phyloP scores from a whole-genome alignment of 2,329 filamentous ascomycete species.

The Bipolaris zeicola region DNA sequence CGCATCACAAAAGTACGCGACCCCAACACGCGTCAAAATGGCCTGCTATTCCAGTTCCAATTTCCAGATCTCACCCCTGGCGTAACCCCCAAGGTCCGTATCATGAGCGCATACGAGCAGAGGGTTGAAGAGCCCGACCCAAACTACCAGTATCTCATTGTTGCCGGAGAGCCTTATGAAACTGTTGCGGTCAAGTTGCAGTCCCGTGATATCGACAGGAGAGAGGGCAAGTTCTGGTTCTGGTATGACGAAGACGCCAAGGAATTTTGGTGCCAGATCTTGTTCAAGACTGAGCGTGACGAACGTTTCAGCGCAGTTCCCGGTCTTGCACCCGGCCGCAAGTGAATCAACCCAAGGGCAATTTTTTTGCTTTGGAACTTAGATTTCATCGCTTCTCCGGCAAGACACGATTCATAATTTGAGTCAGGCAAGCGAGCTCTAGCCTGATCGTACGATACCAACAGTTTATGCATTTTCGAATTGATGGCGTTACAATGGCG shows the following conservation, averaged over 20 bases:
- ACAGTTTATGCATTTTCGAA: neutral
- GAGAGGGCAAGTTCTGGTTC: conserved; percentile 85
- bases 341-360: neutral
- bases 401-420: neutral
- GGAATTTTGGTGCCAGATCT: conserved; percentile 96
- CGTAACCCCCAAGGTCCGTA: conserved; percentile 80
- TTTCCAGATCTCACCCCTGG: conserved; percentile 86
- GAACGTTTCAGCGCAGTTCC: conserved; percentile 78
- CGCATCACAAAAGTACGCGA: conserved; percentile 97
- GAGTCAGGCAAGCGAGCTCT: neutral
- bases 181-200: conserved; percentile 97
- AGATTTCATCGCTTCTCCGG: neutral
- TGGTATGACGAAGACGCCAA: conserved; percentile 96
- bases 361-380: too few relatives aligned
- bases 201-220: conserved; percentile 86
- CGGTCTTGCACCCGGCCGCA: conserved; percentile 60
- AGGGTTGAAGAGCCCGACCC: conserved; percentile 91
- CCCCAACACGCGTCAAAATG: conserved; percentile 84
- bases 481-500: conserved; percentile 3
- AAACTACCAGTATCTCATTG: conserved; percentile 90
- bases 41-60: conserved; percentile 92
- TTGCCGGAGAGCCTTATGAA: conserved; percentile 97
- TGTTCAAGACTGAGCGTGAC: conserved; percentile 98
- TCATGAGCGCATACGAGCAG: conserved; percentile 98
- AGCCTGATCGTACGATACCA: neutral